A percentile compares a stretch with the other conserved stretches of the same genome.
Conservation (phyloP, 2,329 filamentous ascomycete species). For the Triangularia setosa region DNA sequence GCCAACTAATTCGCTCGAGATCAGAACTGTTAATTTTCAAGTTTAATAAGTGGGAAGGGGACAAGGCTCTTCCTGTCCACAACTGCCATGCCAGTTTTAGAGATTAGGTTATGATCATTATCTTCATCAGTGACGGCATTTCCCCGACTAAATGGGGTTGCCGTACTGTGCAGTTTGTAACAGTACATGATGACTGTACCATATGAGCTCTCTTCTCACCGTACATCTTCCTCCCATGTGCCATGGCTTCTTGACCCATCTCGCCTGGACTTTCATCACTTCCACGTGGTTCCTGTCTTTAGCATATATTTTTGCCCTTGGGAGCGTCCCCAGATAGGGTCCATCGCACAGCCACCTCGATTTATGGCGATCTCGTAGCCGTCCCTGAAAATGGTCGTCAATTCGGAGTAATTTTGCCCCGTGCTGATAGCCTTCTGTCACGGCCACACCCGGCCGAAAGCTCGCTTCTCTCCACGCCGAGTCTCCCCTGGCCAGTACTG, state of each 20-base stretch:
- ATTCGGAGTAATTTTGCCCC: conserved; percentile 18
- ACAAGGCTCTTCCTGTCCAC: not conserved
- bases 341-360: conserved; percentile 18
- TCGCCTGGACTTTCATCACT: not conserved
- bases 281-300: conserved; percentile 10
- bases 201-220: not conserved
- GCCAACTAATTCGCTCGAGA: not conserved
- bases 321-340: not conserved
- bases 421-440: conserved; percentile 15
- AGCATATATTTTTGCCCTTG: conserved; percentile 11
- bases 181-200: not conserved
- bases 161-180: not conserved
- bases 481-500: not conserved
- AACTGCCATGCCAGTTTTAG: not conserved
- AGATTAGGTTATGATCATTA: not conserved
- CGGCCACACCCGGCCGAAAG: conserved; percentile 1
- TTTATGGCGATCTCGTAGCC: conserved; percentile 2
- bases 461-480: not conserved
- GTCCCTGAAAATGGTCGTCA: not conserved
- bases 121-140: not conserved
- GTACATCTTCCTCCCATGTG: not conserved
- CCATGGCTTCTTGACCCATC: not conserved
- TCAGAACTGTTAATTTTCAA: not conserved
- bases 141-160: not conserved
- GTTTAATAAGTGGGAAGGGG: not conserved